These are phyloP conservation scores for Tuber melanosporum DNA, from an alignment of 495 filamentous ascomycete genomes.

Conservation along the genomic window DNA sequence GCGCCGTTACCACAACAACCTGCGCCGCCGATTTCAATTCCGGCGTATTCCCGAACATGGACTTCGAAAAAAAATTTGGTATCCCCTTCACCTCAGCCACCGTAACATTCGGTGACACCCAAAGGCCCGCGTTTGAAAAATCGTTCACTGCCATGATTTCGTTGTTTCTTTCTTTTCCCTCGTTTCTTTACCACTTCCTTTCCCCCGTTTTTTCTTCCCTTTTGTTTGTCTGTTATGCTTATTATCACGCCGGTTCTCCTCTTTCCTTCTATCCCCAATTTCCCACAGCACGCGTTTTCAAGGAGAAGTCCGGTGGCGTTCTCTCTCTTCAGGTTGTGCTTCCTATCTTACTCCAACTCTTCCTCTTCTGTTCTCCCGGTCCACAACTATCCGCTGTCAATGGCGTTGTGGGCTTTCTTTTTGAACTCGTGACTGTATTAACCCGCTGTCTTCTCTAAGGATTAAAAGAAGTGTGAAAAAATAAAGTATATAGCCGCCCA, in stretches of 20 bases:
- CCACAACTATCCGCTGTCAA: not conserved
- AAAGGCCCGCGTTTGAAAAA: conserved; percentile 2
- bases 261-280: not conserved
- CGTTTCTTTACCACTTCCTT: not conserved
- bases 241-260: not conserved
- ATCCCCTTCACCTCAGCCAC: conserved; percentile 26
- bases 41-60: conserved; percentile 33
- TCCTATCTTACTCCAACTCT: not conserved
- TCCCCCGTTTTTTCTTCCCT: not conserved
- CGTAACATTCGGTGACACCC: conserved; percentile 16
- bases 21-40: conserved; percentile 28
- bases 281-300: not conserved
- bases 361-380: not conserved
- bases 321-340: not conserved
- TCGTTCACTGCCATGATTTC: not conserved
- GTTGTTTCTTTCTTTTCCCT: not conserved
- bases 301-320: conserved; percentile 3
- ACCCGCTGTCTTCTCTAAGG: not conserved
- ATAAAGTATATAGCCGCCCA: conserved; percentile 11
- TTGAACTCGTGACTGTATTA: not conserved
- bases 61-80: conserved; percentile 38
- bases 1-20: conserved; percentile 29
- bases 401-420: not conserved
- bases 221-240: not conserved
- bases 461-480: conserved; percentile 6